A percentile compares a stretch with the other conserved stretches of the same genome.
Conservation (phyloP, 176 grass and related monocot genomes). For the Juncus effusus region DNA sequence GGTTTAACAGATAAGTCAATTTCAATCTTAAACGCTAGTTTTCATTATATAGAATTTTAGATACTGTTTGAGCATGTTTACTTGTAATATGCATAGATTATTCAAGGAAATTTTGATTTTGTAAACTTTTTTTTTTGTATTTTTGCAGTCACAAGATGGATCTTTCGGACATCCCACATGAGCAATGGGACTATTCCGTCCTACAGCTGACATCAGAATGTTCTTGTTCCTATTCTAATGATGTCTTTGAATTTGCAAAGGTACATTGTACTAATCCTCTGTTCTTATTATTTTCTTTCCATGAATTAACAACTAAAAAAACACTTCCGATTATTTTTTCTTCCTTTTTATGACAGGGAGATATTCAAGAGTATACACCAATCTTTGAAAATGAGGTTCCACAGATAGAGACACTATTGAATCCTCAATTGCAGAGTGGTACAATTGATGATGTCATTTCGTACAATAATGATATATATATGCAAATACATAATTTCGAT, state of each 20-base stretch:
- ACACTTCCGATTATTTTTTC: slow-evolving; percentile 7
- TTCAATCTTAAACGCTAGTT: too few species aligned
- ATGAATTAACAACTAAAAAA: not conserved
- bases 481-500: slow-evolving; percentile 4
- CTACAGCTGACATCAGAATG: not conserved
- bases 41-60: too few species aligned
- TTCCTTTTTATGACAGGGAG: not conserved
- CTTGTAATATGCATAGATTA: too few species aligned
- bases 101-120: too few species aligned
- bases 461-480: not conserved
- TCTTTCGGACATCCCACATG: slow-evolving; percentile 21
- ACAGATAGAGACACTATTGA: not conserved
- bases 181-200: slow-evolving; percentile 10
- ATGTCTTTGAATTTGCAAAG: not conserved
- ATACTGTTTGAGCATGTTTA: too few species aligned
- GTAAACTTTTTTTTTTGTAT: too few species aligned
- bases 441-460: not conserved
- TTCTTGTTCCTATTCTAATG: not conserved
- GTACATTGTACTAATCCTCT: not conserved
- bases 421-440: not conserved
- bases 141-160: not conserved
- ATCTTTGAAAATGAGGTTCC: not conserved
- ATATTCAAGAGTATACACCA: not conserved
- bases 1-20: too few species aligned
- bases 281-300: not conserved